A percentile compares a stretch with the other conserved stretches of the same genome.
Conservation (phyloP, 2,329 filamentous ascomycete genomes). For the Zasmidium cellare region DNA sequence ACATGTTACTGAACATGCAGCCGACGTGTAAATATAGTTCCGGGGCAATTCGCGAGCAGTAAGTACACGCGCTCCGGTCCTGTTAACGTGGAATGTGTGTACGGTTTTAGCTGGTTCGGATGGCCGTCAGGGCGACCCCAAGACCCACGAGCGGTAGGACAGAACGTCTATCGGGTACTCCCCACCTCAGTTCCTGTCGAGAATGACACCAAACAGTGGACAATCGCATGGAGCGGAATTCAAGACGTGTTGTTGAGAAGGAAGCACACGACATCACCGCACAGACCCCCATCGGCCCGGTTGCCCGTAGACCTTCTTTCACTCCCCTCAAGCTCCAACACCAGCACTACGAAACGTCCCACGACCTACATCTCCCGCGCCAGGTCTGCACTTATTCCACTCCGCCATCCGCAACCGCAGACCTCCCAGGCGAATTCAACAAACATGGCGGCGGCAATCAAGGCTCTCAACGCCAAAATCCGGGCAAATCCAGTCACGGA, state of each 20-base stretch:
- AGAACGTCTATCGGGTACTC: no score
- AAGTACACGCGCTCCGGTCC: no score
- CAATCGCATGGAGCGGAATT: no score
- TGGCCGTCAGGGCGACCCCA: no score
- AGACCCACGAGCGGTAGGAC: no score
- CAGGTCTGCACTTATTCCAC: neutral
- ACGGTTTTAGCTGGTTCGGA: no score
- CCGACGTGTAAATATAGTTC: no score
- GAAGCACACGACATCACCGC: neutral
- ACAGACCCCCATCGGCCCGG: neutral
- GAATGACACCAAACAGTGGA: no score
- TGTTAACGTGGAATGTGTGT: no score
- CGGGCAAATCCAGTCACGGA: constrained; percentile 47
- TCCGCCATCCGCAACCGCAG: neutral
- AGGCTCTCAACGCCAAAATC: constrained; percentile 55
- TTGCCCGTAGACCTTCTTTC: neutral
- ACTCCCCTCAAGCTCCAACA: neutral
- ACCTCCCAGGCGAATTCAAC: neutral
- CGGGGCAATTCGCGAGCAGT: no score
- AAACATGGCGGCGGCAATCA: constrained; percentile 55
- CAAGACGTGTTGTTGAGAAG: neutral
- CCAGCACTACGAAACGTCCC: neutral
- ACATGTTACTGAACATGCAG: no score
- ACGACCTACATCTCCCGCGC: neutral
- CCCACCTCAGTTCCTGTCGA: no score